Conservation (phyloP, 768 basidiomycete species). For the Tulasnella calospora region DNA sequence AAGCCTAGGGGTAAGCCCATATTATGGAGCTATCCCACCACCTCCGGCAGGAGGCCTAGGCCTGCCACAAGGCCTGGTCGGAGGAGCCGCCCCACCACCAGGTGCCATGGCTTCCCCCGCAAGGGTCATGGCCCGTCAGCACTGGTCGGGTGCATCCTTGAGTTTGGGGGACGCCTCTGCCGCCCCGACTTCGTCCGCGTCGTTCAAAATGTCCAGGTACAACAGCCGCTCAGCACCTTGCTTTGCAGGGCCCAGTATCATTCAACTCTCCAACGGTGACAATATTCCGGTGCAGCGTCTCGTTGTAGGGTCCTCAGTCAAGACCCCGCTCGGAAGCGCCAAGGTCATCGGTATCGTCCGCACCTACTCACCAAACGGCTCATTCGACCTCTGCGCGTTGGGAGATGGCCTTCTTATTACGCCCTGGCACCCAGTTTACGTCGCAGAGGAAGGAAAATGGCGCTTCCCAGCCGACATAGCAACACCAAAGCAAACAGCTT, state of each 20-base stretch:
- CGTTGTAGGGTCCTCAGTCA: constrained; percentile 11
- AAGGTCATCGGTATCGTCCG: constrained; percentile 23
- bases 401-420: constrained; percentile 27
- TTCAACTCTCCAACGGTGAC: constrained; percentile 11
- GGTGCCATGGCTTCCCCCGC: too few relatives aligned
- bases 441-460: constrained; percentile 22
- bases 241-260: constrained; percentile 22
- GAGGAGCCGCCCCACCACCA: background rate
- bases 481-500: background rate
- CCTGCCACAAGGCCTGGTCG: too few relatives aligned
- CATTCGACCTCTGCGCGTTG: constrained; percentile 19
- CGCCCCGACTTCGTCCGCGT: too few relatives aligned
- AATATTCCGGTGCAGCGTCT: constrained; percentile 16
- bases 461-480: constrained; percentile 28
- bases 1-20: background rate
- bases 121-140: too few relatives aligned
- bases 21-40: background rate
- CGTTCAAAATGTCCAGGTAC: constrained; percentile 24
- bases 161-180: background rate
- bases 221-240: constrained; percentile 27
- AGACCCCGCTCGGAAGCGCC: constrained; percentile 22
- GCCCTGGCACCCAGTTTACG: constrained; percentile 29
- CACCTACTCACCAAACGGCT: constrained; percentile 18
- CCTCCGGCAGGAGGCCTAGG: background rate
- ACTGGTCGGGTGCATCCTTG: too few relatives aligned